Evolutionary conservation across 2,329 filamentous ascomycete species (phyloP).

Genomic region (Fusarium irregulare): DNA sequence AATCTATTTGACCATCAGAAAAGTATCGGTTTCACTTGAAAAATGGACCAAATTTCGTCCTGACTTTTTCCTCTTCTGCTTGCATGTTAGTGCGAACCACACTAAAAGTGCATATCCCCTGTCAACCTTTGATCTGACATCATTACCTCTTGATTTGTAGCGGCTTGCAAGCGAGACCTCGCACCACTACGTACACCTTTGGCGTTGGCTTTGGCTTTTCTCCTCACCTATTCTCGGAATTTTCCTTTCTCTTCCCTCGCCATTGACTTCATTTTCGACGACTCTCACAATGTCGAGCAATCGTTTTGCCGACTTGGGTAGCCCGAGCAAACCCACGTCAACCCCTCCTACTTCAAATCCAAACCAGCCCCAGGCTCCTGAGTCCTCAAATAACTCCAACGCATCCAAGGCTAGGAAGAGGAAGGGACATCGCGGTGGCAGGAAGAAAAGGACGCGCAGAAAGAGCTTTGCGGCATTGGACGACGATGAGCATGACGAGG

Average conservation of each 20-base stretch:
- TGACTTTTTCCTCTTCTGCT: neutral
- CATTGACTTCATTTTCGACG: slow-evolving; percentile 6
- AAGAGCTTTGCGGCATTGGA: slow-evolving; percentile 81
- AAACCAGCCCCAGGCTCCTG: slow-evolving; percentile 21
- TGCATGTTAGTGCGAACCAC: slow-evolving; percentile 13
- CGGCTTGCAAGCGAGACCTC: slow-evolving; percentile 22
- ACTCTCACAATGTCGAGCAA: slow-evolving; percentile 49
- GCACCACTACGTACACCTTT: slow-evolving; percentile 6
- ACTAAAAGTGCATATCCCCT: slow-evolving; percentile 21
- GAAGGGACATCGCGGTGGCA: slow-evolving; percentile 80
- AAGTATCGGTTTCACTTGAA: neutral
- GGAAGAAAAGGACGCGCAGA: slow-evolving; percentile 79
- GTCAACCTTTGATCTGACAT: slow-evolving; percentile 40
- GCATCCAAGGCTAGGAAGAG: slow-evolving; percentile 63
- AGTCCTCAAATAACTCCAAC: slow-evolving; percentile 35
- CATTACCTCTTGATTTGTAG: slow-evolving; percentile 38
- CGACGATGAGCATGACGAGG: slow-evolving; percentile 63
- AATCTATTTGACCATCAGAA: neutral
- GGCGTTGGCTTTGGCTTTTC: slow-evolving; percentile 7
- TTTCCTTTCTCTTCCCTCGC: slow-evolving; percentile 8
- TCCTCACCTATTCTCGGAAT: slow-evolving; percentile 1
- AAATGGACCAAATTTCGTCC: neutral
- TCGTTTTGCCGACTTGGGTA: slow-evolving; percentile 46
- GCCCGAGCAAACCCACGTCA: slow-evolving; percentile 20
- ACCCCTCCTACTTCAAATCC: slow-evolving; percentile 17